These are phyloP conservation scores for Didymella keratinophila DNA, from an alignment of 2,329 filamentous ascomycete species.

Conservation along the genomic window DNA sequence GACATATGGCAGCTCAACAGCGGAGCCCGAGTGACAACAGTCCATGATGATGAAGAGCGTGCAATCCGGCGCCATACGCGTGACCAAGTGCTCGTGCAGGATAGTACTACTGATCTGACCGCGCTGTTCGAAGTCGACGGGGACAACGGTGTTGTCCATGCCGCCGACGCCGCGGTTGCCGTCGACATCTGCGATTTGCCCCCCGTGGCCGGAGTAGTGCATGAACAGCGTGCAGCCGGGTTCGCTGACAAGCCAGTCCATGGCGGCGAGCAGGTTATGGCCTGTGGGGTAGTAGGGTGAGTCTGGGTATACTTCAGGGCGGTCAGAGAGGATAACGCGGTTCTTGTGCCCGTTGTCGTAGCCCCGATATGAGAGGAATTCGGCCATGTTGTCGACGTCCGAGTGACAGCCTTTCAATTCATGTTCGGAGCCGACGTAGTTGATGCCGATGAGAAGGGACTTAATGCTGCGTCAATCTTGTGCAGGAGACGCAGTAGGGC, in stretches of 20 bases:
- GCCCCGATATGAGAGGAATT: conserved; percentile 55
- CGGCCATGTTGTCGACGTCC: conserved; percentile 59
- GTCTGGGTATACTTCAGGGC: conserved; percentile 38
- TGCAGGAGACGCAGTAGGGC: no score
- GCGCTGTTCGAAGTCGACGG: conserved; percentile 60
- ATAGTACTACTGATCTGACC: conserved; percentile 63
- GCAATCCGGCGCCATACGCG: conserved; percentile 58
- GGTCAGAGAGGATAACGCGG: conserved; percentile 58
- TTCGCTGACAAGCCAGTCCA: conserved; percentile 65
- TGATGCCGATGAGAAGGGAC: conserved; percentile 63
- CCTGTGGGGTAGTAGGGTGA: conserved; percentile 51
- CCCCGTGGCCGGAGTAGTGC: conserved; percentile 67
- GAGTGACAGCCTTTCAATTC: conserved; percentile 58
- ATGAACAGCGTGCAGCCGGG: conserved; percentile 63
- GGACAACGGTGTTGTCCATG: conserved; percentile 62
- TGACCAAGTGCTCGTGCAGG: conserved; percentile 62
- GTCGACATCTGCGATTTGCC: conserved; percentile 59
- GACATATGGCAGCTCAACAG: conserved; percentile 66
- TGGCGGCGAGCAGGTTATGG: conserved; percentile 60
- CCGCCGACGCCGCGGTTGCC: conserved; percentile 46
- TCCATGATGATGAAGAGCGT: conserved; percentile 66
- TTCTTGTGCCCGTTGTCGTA: conserved; percentile 53
- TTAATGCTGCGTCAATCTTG: conserved; percentile 26
- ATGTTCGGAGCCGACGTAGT: conserved; percentile 57
- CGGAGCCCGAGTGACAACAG: conserved; percentile 69